These are phyloP conservation scores for Colletotrichum eremochloae DNA, from an alignment of 2,329 filamentous ascomycete species.

Conservation along the genomic window DNA sequence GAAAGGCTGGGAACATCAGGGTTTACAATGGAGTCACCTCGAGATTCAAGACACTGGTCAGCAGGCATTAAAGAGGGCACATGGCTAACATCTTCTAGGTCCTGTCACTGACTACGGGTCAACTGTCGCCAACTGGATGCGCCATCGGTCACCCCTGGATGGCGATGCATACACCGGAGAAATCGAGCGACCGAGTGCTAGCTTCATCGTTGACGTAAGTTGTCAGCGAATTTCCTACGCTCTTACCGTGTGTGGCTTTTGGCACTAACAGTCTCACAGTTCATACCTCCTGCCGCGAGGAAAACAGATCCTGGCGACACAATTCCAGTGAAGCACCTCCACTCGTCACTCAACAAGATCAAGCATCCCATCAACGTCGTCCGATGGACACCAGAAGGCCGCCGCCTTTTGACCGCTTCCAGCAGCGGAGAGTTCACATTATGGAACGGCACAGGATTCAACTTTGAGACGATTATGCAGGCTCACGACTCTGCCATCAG, in stretches of 20 bases:
- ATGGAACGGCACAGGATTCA: constrained; percentile 99
- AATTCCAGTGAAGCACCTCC: constrained; percentile 93
- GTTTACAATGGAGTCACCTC: neutral
- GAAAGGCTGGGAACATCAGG: neutral
- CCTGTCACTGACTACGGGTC: constrained; percentile 95
- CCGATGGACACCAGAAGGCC: constrained; percentile 96
- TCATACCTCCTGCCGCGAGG: constrained; percentile 86
- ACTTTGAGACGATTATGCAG: constrained; percentile 99
- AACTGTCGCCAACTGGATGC: constrained; percentile 92
- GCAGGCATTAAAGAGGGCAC: neutral
- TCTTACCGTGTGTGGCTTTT: neutral
- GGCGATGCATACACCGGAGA: constrained; percentile 72
- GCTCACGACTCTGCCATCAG: constrained; percentile 92
- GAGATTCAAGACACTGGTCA: constrained; percentile 1
- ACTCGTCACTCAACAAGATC: constrained; percentile 98
- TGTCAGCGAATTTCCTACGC: neutral
- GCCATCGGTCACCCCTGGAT: constrained; percentile 69
- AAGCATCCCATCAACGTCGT: constrained; percentile 98
- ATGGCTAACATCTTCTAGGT: constrained; percentile 62
- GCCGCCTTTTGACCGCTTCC: constrained; percentile 90
- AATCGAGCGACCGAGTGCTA: constrained; percentile 85
- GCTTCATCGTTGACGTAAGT: constrained; percentile 89
- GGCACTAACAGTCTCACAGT: constrained; percentile 63
- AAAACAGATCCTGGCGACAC: constrained; percentile 83
- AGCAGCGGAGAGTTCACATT: constrained; percentile 98